Evolutionary conservation across 2,329 filamentous ascomycete species (phyloP).

Genomic region (Zarea fungicola): DNA sequence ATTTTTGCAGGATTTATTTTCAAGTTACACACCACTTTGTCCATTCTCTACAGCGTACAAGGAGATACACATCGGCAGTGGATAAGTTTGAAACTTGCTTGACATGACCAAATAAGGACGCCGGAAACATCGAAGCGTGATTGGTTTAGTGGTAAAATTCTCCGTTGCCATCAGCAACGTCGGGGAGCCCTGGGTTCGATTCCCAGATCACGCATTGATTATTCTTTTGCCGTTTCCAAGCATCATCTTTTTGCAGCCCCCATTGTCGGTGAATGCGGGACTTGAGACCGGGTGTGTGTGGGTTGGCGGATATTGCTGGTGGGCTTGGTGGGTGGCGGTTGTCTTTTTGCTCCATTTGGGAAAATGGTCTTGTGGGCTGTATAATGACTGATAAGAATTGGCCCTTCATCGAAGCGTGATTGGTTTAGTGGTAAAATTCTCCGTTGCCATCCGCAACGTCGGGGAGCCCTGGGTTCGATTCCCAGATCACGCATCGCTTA

Average conservation of each 20-base stretch:
- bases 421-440: conserved; percentile 21
- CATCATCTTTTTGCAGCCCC: background rate
- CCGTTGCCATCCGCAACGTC: conserved; percentile 19
- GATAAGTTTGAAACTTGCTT: background rate
- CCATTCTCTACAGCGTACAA: no score
- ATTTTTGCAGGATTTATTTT: no score
- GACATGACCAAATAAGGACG: background rate
- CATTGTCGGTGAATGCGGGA: no score
- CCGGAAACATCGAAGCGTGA: conserved; percentile 8
- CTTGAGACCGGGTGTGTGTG: background rate
- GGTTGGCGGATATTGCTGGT: background rate
- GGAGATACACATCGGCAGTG: background rate
- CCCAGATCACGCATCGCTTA: conserved; percentile 17
- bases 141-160: conserved; percentile 23
- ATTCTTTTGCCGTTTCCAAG: conserved; percentile 5
- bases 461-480: conserved; percentile 19
- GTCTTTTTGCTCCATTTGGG: background rate
- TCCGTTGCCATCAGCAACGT: conserved; percentile 19
- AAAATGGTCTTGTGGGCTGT: background rate
- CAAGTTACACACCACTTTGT: no score
- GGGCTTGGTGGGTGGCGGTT: background rate
- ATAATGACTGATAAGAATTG: background rate
- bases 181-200: conserved; percentile 19
- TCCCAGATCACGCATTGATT: conserved; percentile 19
- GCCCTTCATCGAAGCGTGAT: conserved; percentile 15